phyloP scores from a whole-genome alignment of 2,329 filamentous ascomycete genomes.

The Fusarium udum region DNA sequence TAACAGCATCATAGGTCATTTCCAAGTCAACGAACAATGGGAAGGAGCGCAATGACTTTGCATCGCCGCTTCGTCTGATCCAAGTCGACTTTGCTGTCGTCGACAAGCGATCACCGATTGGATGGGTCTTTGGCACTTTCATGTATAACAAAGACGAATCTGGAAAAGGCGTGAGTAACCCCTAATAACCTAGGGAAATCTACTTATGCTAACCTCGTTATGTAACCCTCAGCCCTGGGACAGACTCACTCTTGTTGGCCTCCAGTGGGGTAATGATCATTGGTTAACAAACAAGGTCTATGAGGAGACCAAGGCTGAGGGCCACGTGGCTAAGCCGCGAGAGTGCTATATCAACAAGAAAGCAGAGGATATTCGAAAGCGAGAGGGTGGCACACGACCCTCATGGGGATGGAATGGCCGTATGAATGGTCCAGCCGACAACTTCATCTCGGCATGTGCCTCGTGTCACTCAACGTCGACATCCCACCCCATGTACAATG shows the following conservation, averaged over 20 bases:
- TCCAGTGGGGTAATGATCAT: not conserved
- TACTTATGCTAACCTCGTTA: not conserved
- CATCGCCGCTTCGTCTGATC: not conserved
- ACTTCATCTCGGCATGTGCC: not conserved
- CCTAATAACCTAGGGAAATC: rapidly evolving
- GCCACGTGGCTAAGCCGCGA: not conserved
- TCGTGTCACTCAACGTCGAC: not conserved
- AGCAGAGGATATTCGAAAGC: not conserved
- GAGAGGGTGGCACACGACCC: not conserved
- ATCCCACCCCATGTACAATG: not conserved
- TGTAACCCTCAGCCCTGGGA: not conserved
- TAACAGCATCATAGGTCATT: not conserved
- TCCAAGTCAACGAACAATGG: not conserved
- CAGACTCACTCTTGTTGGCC: not conserved
- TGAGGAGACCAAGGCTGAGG: not conserved
- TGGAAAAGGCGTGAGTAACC: not conserved
- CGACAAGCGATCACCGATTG: not conserved
- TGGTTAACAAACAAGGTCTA: not conserved
- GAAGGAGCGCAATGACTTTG: not conserved
- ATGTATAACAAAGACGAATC: not conserved
- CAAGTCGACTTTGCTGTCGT: not conserved
- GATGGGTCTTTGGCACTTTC: not conserved
- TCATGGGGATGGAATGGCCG: not conserved
- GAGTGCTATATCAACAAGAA: not conserved
- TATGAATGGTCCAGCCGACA: not conserved